A percentile compares a stretch with the other conserved stretches of the same genome.
Evolutionary conservation across 2,329 filamentous ascomycete genomes (phyloP).

Genomic region (Coniochaeta sp.): DNA sequence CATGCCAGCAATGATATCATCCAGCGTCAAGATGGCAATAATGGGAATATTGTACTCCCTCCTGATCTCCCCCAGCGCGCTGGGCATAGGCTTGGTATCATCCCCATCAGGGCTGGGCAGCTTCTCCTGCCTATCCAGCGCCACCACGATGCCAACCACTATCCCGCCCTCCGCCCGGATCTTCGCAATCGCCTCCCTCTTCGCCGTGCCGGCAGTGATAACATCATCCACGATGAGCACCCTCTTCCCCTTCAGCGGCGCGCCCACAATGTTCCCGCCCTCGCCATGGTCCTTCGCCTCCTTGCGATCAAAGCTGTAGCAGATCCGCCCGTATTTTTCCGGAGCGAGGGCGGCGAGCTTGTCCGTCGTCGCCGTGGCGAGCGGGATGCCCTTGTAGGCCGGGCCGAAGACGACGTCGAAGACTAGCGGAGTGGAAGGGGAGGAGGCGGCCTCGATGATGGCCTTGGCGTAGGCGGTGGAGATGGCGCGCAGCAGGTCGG

Average conservation of each 20-base stretch:
- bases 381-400: conserved; percentile 93
- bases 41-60: conserved; percentile 81
- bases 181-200: conserved; percentile 85
- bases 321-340: conserved; percentile 58
- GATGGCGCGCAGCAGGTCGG: conserved; percentile 69
- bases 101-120: conserved; percentile 58
- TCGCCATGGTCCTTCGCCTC: conserved; percentile 96
- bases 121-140: conserved; percentile 82
- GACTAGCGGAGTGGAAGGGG: too few species aligned
- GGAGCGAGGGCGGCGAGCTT: conserved; percentile 67
- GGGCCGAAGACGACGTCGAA: conserved; percentile 90
- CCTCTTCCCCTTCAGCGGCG: conserved; percentile 73
- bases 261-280: conserved; percentile 87
- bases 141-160: conserved; percentile 81
- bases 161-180: conserved; percentile 79
- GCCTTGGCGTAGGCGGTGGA: conserved; percentile 72
- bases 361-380: conserved; percentile 71
- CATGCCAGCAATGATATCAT: conserved; percentile 71
- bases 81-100: conserved; percentile 62
- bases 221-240: conserved; percentile 95
- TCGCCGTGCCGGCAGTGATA: conserved; percentile 90
- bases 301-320: conserved; percentile 92
- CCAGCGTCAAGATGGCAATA: conserved; percentile 72
- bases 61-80: conserved; percentile 79
- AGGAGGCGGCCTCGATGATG: conserved; percentile 48